phyloP scores from a whole-genome alignment of 202 grass and related monocot species.

The Dendrocalamus latiflorus region DNA sequence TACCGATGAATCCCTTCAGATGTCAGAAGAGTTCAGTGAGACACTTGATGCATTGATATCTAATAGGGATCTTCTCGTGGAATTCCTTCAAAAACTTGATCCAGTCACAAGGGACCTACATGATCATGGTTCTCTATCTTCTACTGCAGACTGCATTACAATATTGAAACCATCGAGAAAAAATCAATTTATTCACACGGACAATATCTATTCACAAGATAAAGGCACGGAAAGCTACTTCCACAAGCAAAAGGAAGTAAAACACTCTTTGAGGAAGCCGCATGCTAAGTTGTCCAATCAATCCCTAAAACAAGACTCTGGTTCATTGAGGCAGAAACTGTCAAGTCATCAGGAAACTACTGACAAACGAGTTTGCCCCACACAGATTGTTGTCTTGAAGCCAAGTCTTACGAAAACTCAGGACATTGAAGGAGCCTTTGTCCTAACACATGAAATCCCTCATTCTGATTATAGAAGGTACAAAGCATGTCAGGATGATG shows the following conservation, averaged over 20 bases:
- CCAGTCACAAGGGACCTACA: too few relatives aligned
- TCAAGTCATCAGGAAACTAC: constrained; percentile 48
- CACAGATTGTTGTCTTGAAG: constrained; percentile 87
- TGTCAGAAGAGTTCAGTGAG: too few relatives aligned
- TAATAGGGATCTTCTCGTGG: too few relatives aligned
- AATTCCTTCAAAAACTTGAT: too few relatives aligned
- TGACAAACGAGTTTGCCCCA: constrained; percentile 41
- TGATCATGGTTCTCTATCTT: constrained; percentile 48
- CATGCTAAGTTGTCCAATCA: constrained; percentile 19
- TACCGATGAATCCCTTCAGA: too few relatives aligned
- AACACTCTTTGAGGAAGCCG: constrained; percentile 43
- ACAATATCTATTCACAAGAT: constrained; percentile 30
- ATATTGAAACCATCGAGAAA: constrained; percentile 77
- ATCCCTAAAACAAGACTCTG: constrained; percentile 40
- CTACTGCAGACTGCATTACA: constrained; percentile 65
- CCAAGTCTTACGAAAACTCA: constrained; percentile 59
- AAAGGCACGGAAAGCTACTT: constrained; percentile 30
- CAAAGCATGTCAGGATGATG: constrained; percentile 22
- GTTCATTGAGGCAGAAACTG: constrained; percentile 57
- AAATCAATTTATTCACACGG: constrained; percentile 33
- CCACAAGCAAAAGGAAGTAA: constrained; percentile 28
- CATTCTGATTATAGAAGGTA: constrained; percentile 35
- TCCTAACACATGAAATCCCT: constrained; percentile 33
- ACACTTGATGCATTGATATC: too few relatives aligned
- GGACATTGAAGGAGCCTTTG: constrained; percentile 39